A percentile compares a stretch with the other conserved stretches of the same genome.
These are phyloP conservation scores for Exobasidium rhododendri DNA, from an alignment of 1,284 basidiomycete species.

Conservation along the genomic window DNA sequence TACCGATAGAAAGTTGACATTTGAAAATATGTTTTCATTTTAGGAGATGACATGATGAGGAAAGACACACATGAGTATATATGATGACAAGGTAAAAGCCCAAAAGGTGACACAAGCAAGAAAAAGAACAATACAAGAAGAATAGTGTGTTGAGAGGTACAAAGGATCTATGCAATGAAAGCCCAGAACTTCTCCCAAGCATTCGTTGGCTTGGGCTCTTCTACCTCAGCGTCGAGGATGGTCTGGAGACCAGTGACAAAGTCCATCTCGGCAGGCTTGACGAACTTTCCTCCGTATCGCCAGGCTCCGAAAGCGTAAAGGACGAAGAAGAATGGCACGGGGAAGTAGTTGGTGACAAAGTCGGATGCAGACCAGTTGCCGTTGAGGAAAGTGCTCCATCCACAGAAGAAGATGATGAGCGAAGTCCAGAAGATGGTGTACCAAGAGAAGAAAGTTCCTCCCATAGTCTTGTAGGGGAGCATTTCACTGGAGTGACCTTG, in stretches of 20 bases:
- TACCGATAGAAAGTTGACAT: too few relatives aligned
- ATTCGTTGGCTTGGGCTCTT: constrained; percentile 28
- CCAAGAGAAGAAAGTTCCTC: constrained; percentile 8
- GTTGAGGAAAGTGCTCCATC: constrained; percentile 53
- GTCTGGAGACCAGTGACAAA: constrained; percentile 62
- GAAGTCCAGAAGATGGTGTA: constrained; percentile 26
- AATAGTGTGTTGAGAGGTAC: too few relatives aligned
- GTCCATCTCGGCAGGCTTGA: constrained; percentile 69
- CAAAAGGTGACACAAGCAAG: too few relatives aligned
- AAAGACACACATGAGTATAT: too few relatives aligned
- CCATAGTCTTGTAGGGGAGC: constrained; percentile 59
- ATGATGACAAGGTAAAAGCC: too few relatives aligned
- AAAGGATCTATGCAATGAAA: constrained; percentile 24
- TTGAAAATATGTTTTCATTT: too few relatives aligned
- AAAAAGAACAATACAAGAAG: too few relatives aligned
- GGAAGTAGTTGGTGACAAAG: constrained; percentile 77
- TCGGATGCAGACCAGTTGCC: constrained; percentile 60
- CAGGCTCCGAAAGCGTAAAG: constrained; percentile 7
- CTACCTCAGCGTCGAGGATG: constrained; percentile 36
- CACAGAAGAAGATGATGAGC: constrained; percentile 54
- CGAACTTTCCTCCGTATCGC: constrained; percentile 47
- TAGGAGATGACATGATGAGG: too few relatives aligned
- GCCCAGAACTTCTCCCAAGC: constrained; percentile 31
- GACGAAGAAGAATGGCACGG: constrained; percentile 60
- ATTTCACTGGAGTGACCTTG: constrained; percentile 63